phyloP scores from a whole-genome alignment of 2,329 filamentous ascomycete species.

The Claviceps sp. region DNA sequence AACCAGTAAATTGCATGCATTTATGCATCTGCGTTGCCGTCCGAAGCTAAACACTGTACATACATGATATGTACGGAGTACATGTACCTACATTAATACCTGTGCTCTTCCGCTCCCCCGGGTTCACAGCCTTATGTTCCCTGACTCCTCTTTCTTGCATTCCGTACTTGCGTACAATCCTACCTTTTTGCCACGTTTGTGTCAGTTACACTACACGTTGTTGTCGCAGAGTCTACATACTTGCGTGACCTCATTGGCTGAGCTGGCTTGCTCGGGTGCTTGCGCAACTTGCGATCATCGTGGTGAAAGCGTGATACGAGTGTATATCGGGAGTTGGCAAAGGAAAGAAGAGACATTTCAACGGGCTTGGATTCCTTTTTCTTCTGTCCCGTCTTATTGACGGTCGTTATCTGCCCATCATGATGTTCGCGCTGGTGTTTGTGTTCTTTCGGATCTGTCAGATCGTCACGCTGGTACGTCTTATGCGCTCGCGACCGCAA shows the following conservation, averaged over 20 bases:
- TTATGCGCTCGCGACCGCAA: neutral
- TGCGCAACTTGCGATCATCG: too few species aligned
- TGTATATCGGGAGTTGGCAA: neutral
- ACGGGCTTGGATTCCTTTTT: neutral
- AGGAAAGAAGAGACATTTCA: neutral
- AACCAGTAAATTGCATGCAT: too few species aligned
- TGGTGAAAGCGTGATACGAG: neutral
- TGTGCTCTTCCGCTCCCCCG: neutral
- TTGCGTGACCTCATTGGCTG: too few species aligned
- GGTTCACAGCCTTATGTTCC: too few species aligned
- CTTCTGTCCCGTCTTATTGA: neutral
- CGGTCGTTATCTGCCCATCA: constrained; percentile 20
- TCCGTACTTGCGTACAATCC: neutral
- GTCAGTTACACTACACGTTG: neutral
- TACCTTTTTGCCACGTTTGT: constrained; percentile 3
- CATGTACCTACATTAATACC: neutral
- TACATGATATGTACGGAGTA: too few species aligned
- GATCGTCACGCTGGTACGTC: constrained; percentile 47
- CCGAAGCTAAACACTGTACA: too few species aligned
- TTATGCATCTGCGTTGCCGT: too few species aligned
- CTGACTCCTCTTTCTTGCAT: neutral
- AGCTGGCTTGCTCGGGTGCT: too few species aligned
- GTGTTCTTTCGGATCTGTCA: constrained; percentile 47
- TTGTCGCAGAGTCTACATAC: too few species aligned
- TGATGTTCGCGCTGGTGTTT: constrained; percentile 52